These are phyloP conservation scores for Colletotrichum tropicale DNA, from an alignment of 2,329 filamentous ascomycete genomes.

Conservation along the genomic window DNA sequence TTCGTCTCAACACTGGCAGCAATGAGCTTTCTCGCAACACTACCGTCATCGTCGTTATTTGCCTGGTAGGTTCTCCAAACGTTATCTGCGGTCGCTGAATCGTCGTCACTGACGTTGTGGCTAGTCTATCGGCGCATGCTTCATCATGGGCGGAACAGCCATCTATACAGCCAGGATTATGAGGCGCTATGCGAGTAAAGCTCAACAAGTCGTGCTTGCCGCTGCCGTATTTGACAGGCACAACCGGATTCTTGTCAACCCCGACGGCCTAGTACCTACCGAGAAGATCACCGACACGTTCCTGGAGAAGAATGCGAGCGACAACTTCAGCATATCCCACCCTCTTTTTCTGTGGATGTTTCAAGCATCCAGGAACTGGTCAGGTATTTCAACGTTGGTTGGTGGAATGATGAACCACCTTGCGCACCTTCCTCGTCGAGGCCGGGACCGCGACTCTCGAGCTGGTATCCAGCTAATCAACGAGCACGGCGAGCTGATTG, in stretches of 20 bases:
- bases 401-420: slow-evolving; percentile 76
- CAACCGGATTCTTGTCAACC: slow-evolving; percentile 71
- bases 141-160: slow-evolving; percentile 61
- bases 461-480: slow-evolving; percentile 48
- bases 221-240: slow-evolving; percentile 71
- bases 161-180: slow-evolving; percentile 58
- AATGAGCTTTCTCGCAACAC: slow-evolving; percentile 61
- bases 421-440: slow-evolving; percentile 46
- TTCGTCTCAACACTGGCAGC: slow-evolving; percentile 44
- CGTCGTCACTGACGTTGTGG: neutral
- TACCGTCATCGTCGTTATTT: slow-evolving; percentile 76
- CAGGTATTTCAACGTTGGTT: slow-evolving; percentile 68
- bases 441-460: slow-evolving; percentile 42
- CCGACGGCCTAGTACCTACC: slow-evolving; percentile 71
- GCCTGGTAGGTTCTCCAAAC: slow-evolving; percentile 57
- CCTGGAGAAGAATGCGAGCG: slow-evolving; percentile 67
- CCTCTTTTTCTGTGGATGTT: slow-evolving; percentile 89
- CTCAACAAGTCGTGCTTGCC: slow-evolving; percentile 64
- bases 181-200: slow-evolving; percentile 59
- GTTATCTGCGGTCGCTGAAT: neutral
- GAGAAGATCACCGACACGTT: slow-evolving; percentile 82
- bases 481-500: slow-evolving; percentile 62
- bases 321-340: slow-evolving; percentile 78
- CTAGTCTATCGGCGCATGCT: slow-evolving; percentile 65
- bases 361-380: slow-evolving; percentile 80